These are phyloP conservation scores for Paecilomyces sp. DNA, from an alignment of 2,329 filamentous ascomycete genomes.

Conservation along the genomic window DNA sequence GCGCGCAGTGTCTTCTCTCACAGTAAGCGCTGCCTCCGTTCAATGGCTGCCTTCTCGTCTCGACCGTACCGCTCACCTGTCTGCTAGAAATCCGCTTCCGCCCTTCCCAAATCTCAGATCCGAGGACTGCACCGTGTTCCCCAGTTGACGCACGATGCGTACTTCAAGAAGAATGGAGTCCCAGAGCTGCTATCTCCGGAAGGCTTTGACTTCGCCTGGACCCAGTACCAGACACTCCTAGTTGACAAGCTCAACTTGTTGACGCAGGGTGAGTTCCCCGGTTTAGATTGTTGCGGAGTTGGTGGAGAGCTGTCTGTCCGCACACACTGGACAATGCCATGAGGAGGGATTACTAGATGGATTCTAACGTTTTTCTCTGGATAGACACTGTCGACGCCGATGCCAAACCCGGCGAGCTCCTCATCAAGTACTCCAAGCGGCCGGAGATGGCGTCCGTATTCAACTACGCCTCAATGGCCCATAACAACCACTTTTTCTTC, in stretches of 20 bases:
- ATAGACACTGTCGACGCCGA: constrained; percentile 59
- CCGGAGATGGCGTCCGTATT: constrained; percentile 72
- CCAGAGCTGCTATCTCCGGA: constrained; percentile 62
- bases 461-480: constrained; percentile 94
- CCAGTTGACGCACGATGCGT: constrained; percentile 39
- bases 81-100: constrained; percentile 25
- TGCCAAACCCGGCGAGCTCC: constrained; percentile 57
- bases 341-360: not conserved
- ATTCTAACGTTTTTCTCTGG: not conserved
- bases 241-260: constrained; percentile 69
- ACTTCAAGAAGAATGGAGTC: constrained; percentile 49
- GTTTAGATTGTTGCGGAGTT: constrained; percentile 12
- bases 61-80: constrained; percentile 7
- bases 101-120: constrained; percentile 29
- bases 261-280: constrained; percentile 54
- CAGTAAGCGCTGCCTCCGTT: constrained; percentile 14
- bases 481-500: constrained; percentile 68
- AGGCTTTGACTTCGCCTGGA: constrained; percentile 72
- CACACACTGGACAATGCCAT: not conserved
- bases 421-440: constrained; percentile 70
- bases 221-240: constrained; percentile 68
- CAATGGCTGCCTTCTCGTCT: constrained; percentile 4
- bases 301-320: not conserved
- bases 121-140: constrained; percentile 41
- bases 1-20: constrained; percentile 30